These are phyloP conservation scores for Zasmidium citrigriseum DNA, from an alignment of 2,329 filamentous ascomycete genomes.

Conservation along the genomic window DNA sequence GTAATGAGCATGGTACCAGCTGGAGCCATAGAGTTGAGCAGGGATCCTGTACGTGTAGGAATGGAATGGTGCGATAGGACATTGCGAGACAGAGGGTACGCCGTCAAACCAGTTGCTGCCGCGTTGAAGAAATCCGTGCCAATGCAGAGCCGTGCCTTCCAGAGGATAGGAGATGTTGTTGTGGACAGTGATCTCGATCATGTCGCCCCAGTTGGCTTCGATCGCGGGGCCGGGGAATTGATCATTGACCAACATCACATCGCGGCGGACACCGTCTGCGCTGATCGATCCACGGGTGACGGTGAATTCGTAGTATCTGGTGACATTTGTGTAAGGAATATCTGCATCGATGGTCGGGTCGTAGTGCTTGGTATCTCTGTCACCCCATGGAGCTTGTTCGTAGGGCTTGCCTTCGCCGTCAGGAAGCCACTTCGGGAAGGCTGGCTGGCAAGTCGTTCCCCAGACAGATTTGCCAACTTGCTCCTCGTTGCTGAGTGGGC, in stretches of 20 bases:
- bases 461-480: constrained; percentile 27
- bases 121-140: constrained; percentile 40
- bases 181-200: constrained; percentile 35
- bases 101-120: constrained; percentile 38
- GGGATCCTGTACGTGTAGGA: constrained; percentile 21
- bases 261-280: constrained; percentile 29
- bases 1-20: constrained; percentile 43
- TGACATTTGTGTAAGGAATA: constrained; percentile 31
- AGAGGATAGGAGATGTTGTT: constrained; percentile 35
- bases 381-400: constrained; percentile 27
- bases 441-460: constrained; percentile 25
- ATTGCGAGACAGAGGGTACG: constrained; percentile 16
- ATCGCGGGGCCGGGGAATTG: constrained; percentile 34
- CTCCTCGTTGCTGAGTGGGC: constrained; percentile 23
- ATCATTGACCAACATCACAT: constrained; percentile 28
- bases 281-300: constrained; percentile 23
- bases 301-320: constrained; percentile 31
- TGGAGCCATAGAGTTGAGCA: constrained; percentile 36
- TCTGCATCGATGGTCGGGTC: constrained; percentile 29
- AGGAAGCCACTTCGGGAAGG: constrained; percentile 28
- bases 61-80: constrained; percentile 15
- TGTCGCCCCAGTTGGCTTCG: constrained; percentile 38
- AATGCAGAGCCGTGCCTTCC: constrained; percentile 43
- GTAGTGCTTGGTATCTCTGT: constrained; percentile 23
- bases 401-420: constrained; percentile 14